Evolutionary conservation across 257 asterid genomes (phyloP), one percentile per base, ranked within the genome.

Genomic region (Leonotis leonurus): DNA sequence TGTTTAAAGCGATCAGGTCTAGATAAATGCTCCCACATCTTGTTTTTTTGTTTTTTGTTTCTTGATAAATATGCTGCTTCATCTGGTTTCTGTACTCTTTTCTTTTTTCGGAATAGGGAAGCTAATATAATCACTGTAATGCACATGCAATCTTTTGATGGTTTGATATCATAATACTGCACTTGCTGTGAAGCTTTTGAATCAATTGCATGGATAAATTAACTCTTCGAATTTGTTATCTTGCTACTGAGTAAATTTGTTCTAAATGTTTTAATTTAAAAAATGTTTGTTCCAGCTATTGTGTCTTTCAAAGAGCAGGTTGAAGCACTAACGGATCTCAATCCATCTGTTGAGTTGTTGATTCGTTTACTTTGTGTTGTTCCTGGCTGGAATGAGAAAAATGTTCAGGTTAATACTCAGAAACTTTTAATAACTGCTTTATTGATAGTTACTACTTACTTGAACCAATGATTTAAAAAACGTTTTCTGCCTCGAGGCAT

Each of bases 311-410:
- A 87, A 73, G 99, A 85, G 74, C 97, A 89, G 83, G 87, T 82
- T 75, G 99, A 81, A 67, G 84, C 89, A 16, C 65, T 87, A 29
- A 74, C 75, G 55, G 70, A 56, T 62, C 76, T 89, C 39, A 87
- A 85, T 63, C 75, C 78, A 26, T 83, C 89, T 11, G 97, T 93
- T 43, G 99, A 89, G 78, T 36, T 93, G 75, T 79, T 93, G 80
- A 72, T 87, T 62, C 99, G 97, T 62, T 77, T 90, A 67, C 94
- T 93, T 33, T 89, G 94, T 69, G 83, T 77, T 58, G 76, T 93
- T 77, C 99, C 99, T 50, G 99, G 99, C 25, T 93, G 97, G 97
- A 80, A 78, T 56, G 97, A 93, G 80, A 93, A 93, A 81, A 93
- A 93, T 87, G 96, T 93, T 67, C 97, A 93, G 99, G 99, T 90